These are phyloP conservation scores for Penicillium waksmanii DNA, from an alignment of 495 filamentous ascomycete genomes.

Conservation along the genomic window DNA sequence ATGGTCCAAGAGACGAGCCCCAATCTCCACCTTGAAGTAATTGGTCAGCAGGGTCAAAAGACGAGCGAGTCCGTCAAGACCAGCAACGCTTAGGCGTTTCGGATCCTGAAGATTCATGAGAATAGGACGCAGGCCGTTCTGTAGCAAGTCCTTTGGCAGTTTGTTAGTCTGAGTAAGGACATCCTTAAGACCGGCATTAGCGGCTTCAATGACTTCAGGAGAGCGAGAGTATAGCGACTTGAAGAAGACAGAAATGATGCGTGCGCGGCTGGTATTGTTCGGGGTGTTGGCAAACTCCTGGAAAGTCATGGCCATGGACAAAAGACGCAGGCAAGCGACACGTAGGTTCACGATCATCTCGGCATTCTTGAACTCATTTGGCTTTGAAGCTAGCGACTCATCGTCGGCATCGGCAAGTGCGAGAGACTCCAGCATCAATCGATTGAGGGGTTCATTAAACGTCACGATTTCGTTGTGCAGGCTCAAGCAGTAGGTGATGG, in stretches of 20 bases:
- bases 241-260: conserved; percentile 96
- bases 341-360: conserved; percentile 89
- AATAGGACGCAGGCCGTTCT: conserved; percentile 92
- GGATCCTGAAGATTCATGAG: conserved; percentile 95
- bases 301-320: conserved; percentile 91
- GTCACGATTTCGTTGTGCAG: conserved; percentile 83
- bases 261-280: conserved; percentile 72
- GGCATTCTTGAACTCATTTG: conserved; percentile 84
- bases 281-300: conserved; percentile 77
- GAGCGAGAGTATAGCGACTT: conserved; percentile 93
- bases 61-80: conserved; percentile 87
- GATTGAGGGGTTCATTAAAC: conserved; percentile 88
- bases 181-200: conserved; percentile 81
- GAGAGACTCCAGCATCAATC: conserved; percentile 88
- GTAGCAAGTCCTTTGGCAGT: conserved; percentile 91
- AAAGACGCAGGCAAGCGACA: conserved; percentile 88
- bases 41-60: conserved; percentile 90
- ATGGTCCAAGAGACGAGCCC: conserved; percentile 85
- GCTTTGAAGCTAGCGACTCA: conserved; percentile 81
- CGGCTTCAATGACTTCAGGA: conserved; percentile 88
- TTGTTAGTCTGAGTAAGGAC: conserved; percentile 89
- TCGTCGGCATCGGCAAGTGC: conserved; percentile 93
- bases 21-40: conserved; percentile 99
- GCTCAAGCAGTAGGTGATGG: conserved; percentile 88
- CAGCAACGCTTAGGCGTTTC: conserved; percentile 84